A percentile compares a stretch with the other conserved stretches of the same genome.
These are phyloP conservation scores for Cornus florida DNA, from an alignment of 148 eudicot genomes.

Conservation along the genomic window DNA sequence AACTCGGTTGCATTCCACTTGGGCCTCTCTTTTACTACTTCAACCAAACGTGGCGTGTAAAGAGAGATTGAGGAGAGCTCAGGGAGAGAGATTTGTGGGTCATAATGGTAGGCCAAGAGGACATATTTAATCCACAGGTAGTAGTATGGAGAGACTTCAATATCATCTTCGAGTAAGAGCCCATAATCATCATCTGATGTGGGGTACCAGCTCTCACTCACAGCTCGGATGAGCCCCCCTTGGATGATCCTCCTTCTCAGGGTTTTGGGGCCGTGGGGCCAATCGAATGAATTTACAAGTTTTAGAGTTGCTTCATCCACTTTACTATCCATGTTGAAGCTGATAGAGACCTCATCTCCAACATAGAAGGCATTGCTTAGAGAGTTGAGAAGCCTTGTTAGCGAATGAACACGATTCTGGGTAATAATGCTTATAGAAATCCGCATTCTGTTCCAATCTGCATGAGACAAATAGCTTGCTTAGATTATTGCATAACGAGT, in stretches of 20 bases:
- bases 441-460: slow-evolving; percentile 93
- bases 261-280: slow-evolving; percentile 85
- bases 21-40: slow-evolving; percentile 90
- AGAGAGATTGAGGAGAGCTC: slow-evolving; percentile 85
- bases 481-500: background rate
- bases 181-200: slow-evolving; percentile 84
- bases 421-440: slow-evolving; percentile 78
- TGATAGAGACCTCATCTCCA: slow-evolving; percentile 78
- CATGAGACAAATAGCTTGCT: background rate
- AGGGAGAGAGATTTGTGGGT: slow-evolving; percentile 84
- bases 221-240: slow-evolving; percentile 93
- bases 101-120: slow-evolving; percentile 76
- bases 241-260: slow-evolving; percentile 83
- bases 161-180: slow-evolving; percentile 83
- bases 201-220: slow-evolving; percentile 97
- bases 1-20: slow-evolving; percentile 86
- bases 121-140: slow-evolving; percentile 93
- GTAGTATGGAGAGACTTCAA: slow-evolving; percentile 92
- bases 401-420: slow-evolving; percentile 71
- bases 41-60: slow-evolving; percentile 89
- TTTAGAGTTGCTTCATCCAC: slow-evolving; percentile 76
- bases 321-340: slow-evolving; percentile 86
- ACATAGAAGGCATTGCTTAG: slow-evolving; percentile 69
- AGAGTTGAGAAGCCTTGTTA: slow-evolving; percentile 75
- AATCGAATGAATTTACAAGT: slow-evolving; percentile 54